Base-by-base conservation (phyloP, 495 filamentous ascomycete genomes). In the Glarea lozoyensis region DNA sequence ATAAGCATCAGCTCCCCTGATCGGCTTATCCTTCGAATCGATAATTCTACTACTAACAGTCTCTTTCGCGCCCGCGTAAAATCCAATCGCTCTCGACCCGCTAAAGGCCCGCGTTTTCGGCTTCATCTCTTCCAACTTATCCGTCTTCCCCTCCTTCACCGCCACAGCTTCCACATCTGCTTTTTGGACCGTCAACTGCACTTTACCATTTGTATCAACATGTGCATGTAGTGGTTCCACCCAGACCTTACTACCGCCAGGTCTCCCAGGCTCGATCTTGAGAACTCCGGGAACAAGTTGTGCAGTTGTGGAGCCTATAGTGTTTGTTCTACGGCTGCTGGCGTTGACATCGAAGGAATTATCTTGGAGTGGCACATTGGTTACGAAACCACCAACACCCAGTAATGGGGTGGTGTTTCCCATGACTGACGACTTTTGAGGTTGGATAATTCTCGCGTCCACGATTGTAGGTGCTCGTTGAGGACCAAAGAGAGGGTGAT, bases 401-500 rank as follows among this genome's bases (percentile, higher is more conserved):
- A 74, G 32, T 32, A 44, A 52, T 15, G 62, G 50, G 1, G 42
- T 46, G 27, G 58, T 55, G 15, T 20, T 51, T 22, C 49, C 52
- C 2, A 40, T 50, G n/a, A n/a, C n/a, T 1, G 17, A 38, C 11
- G 39, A 21, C 37, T 46, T 24, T 22, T 58, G 60, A 10, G 75
- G 60, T 31, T 61, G 60, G 45, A 95, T 43, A 22, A 93, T 68
- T 43, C 92, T 75, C 2, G 82, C 83, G 55, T 76, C 61, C 2
- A 92, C 70, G 0, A 86, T 75, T 7, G 76, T 52, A 45, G 74
- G 70, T 25, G 65, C 51, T 11, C 64, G 63, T 55, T 86, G 84
- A 6, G 88, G 89, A 2, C 92, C 92, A 53, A 81, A 78, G n/a
- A 76, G 45, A 0, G 92, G 82, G 56, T 96, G 88, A 59, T 94